phyloP scores from a whole-genome alignment of 805 yeast species.

The Sugiyamaella lignohabitans region DNA sequence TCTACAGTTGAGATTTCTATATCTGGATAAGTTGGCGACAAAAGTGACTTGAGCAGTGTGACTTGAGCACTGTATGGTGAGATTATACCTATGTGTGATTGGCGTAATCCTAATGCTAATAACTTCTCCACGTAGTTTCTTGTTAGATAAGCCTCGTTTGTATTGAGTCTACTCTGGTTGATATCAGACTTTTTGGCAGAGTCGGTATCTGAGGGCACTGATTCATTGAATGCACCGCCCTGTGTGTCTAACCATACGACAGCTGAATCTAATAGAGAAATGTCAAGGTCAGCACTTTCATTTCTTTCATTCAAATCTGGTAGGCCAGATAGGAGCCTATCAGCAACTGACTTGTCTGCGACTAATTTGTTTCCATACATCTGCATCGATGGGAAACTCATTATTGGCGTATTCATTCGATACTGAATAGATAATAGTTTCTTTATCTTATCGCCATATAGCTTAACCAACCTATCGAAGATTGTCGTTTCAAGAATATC shows the following conservation, averaged over 20 bases:
- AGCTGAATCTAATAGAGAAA: conserved; percentile 31
- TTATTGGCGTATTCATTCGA: conserved; percentile 74
- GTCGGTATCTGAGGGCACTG: conserved; percentile 31
- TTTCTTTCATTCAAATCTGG: conserved; percentile 38
- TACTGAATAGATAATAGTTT: conserved; percentile 71
- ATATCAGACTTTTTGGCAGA: conserved; percentile 9
- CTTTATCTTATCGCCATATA: conserved; percentile 43
- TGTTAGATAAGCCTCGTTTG: conserved; percentile 64
- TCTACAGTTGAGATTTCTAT: conserved; percentile 87
- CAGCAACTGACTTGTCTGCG: conserved; percentile 56
- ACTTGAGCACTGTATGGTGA: conserved; percentile 92
- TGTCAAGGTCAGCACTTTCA: conserved; percentile 42
- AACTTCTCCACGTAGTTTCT: conserved; percentile 49
- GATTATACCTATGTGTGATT: conserved; percentile 68
- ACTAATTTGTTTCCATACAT: conserved; percentile 57
- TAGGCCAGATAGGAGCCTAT: conserved; percentile 50
- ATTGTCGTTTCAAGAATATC: conserved; percentile 55
- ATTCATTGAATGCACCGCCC: conserved; percentile 77
- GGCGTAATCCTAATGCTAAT: conserved; percentile 45
- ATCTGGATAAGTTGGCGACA: conserved; percentile 35
- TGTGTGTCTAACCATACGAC: conserved; percentile 88
- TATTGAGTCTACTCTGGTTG: conserved; percentile 55
- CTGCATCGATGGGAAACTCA: conserved; percentile 66
- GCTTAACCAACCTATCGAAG: conserved; percentile 67
- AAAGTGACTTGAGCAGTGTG: conserved; percentile 43